These are phyloP conservation scores for Gentiana dahurica DNA, from an alignment of 257 asterid genomes.

Conservation along the genomic window DNA sequence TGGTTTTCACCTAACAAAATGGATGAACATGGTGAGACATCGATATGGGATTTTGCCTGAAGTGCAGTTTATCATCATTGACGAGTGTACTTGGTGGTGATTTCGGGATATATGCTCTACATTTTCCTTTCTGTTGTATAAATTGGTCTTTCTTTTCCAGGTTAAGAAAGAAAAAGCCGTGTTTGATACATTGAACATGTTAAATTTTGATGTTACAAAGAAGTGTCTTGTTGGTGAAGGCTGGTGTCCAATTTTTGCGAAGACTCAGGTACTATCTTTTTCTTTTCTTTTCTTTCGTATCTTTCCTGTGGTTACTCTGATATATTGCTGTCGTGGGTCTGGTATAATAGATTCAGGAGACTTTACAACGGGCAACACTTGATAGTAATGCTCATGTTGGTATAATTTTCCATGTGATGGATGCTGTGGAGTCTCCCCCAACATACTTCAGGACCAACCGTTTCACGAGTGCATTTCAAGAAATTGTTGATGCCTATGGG, in stretches of 20 bases:
- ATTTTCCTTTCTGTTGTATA: not conserved
- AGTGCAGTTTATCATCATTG: too few species aligned
- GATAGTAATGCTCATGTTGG: conserved; percentile 97
- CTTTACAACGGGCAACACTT: conserved; percentile 81
- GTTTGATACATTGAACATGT: conserved; percentile 84
- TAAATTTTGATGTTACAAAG: conserved; percentile 95
- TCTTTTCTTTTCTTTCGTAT: not conserved
- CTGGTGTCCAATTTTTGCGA: conserved; percentile 95
- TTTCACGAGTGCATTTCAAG: conserved; percentile 86
- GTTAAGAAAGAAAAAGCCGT: conserved; percentile 95
- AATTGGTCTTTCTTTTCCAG: conserved; percentile 33
- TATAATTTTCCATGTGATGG: conserved; percentile 85
- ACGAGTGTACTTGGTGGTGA: not conserved
- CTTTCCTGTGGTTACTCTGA: conserved; percentile 3
- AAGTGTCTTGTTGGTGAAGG: conserved; percentile 99
- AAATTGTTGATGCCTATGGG: conserved; percentile 99
- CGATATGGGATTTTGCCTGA: not conserved
- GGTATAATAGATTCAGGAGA: conserved; percentile 74
- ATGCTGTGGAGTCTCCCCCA: conserved; percentile 79
- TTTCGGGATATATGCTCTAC: not conserved
- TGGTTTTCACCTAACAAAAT: conserved; percentile 68
- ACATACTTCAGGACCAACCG: conserved; percentile 77
- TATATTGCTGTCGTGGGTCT: conserved; percentile 11
- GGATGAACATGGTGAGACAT: conserved; percentile 63
- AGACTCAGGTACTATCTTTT: conserved; percentile 45